These are phyloP conservation scores for Trametes sp. DNA, from an alignment of 1,284 basidiomycete species.

Conservation along the genomic window DNA sequence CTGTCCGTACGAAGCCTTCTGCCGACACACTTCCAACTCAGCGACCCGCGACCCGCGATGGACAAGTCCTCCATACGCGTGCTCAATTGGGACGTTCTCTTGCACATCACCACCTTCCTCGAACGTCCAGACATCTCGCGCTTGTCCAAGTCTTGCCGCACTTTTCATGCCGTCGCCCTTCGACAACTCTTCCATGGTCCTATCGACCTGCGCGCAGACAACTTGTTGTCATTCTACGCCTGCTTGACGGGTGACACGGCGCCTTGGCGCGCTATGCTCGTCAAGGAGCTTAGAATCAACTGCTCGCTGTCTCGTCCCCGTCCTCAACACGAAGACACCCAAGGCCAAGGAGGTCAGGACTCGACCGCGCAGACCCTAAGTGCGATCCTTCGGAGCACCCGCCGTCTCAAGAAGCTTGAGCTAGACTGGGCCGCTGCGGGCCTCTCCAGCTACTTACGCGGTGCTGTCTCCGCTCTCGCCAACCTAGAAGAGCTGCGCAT, in stretches of 20 bases:
- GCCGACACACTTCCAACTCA: background rate
- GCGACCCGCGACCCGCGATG: background rate
- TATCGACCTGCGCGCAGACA: conserved; percentile 12
- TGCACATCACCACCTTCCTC: conserved; percentile 18
- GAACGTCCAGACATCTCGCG: conserved; percentile 17
- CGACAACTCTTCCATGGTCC: conserved; percentile 14
- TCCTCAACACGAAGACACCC: background rate
- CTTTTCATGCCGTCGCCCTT: conserved; percentile 11
- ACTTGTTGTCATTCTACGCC: conserved; percentile 12
- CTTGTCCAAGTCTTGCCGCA: conserved; percentile 20
- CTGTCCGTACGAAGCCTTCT: background rate
- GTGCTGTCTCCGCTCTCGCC: background rate
- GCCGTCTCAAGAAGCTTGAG: conserved; percentile 5
- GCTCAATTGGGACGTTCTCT: conserved; percentile 26
- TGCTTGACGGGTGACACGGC: conserved; percentile 8
- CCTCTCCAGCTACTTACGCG: conserved; percentile 9
- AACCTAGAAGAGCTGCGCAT: conserved; percentile 15
- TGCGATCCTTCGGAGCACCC: conserved; percentile 13
- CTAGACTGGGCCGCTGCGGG: conserved; percentile 25
- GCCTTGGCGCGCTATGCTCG: conserved; percentile 5
- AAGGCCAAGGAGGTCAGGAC: background rate
- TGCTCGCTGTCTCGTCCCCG: conserved; percentile 13
- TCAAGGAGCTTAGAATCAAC: conserved; percentile 19
- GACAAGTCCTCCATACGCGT: background rate
- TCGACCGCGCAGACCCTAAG: conserved; percentile 2